phyloP scores from a whole-genome alignment of 2,329 filamentous ascomycete species.

The Epichloe sp. region DNA sequence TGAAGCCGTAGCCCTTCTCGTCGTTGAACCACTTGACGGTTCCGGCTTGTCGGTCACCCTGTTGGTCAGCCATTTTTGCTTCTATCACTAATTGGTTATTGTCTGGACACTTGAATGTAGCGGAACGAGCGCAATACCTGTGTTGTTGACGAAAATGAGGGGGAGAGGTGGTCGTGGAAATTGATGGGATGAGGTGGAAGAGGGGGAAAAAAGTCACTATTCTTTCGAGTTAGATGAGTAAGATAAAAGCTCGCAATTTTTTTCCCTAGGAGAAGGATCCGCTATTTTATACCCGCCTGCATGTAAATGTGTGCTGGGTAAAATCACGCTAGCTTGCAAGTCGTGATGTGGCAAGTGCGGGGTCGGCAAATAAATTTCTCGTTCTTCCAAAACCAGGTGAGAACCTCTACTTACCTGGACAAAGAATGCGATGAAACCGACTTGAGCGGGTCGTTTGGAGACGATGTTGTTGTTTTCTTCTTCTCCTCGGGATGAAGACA shows the following conservation, averaged over 20 bases:
- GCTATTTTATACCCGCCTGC: slow-evolving; percentile 2
- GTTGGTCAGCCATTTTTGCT: slow-evolving; percentile 7
- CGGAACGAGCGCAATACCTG: background rate
- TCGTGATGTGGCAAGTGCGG: slow-evolving; percentile 3
- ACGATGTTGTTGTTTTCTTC: background rate
- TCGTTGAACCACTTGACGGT: slow-evolving; percentile 11
- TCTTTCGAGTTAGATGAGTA: background rate
- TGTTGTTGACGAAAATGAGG: background rate
- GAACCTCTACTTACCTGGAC: background rate
- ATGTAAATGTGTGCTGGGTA: background rate
- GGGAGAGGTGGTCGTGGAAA: background rate
- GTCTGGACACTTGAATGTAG: no score
- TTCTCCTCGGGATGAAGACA: background rate
- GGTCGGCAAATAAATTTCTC: background rate
- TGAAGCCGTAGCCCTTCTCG: slow-evolving; percentile 11
- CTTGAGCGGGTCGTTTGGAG: background rate
- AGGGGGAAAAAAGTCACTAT: background rate
- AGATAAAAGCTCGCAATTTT: background rate
- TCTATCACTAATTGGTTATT: background rate
- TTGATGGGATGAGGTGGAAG: background rate
- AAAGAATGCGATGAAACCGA: background rate
- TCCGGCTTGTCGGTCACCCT: slow-evolving; percentile 7
- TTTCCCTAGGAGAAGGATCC: background rate
- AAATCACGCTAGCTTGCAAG: slow-evolving; percentile 1
- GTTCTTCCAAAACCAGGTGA: background rate